Evolutionary conservation across 352 stramenopile genomes (phyloP).

Genomic region (Globisporangium carolinianum): DNA sequence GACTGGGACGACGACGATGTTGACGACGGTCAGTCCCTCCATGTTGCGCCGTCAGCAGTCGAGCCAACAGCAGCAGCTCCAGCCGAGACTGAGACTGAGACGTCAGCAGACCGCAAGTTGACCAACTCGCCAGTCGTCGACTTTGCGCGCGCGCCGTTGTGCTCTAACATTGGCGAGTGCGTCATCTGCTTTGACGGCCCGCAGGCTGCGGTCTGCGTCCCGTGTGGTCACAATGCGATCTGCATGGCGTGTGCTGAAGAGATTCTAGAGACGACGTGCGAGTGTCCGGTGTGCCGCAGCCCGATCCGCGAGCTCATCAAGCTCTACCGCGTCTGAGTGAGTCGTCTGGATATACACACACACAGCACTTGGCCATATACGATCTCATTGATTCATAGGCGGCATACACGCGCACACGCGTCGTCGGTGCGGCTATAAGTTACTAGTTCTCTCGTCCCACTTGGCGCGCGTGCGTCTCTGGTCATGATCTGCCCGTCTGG

Average conservation of each 20-base stretch:
- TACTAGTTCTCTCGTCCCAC: neutral
- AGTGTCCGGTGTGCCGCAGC: slow-evolving; percentile 66
- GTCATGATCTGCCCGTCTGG: neutral
- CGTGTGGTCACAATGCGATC: slow-evolving; percentile 76
- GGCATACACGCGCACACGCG: neutral
- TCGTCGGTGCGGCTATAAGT: neutral
- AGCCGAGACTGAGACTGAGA: neutral
- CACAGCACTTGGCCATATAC: no score
- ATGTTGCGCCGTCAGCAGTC: no score
- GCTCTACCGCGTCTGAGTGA: slow-evolving; percentile 56
- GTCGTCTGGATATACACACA: no score
- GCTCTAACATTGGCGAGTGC: slow-evolving; percentile 58
- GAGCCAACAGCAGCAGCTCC: neutral
- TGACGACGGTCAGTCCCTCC: neutral
- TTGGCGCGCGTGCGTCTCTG: neutral
- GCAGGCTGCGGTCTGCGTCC: slow-evolving; percentile 69
- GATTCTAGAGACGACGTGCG: slow-evolving; percentile 43
- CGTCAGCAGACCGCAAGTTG: no score
- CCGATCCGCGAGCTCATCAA: slow-evolving; percentile 75
- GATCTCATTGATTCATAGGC: no score
- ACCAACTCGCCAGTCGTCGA: slow-evolving; percentile 19
- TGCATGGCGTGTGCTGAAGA: slow-evolving; percentile 76
- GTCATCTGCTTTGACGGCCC: slow-evolving; percentile 75
- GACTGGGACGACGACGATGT: slow-evolving; percentile 31
- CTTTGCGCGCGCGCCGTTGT: slow-evolving; percentile 24